Evolutionary conservation across 2,329 filamentous ascomycete species (phyloP), one percentile per base, ranked within the genome.

Genomic region (Fusarium haematococcum): DNA sequence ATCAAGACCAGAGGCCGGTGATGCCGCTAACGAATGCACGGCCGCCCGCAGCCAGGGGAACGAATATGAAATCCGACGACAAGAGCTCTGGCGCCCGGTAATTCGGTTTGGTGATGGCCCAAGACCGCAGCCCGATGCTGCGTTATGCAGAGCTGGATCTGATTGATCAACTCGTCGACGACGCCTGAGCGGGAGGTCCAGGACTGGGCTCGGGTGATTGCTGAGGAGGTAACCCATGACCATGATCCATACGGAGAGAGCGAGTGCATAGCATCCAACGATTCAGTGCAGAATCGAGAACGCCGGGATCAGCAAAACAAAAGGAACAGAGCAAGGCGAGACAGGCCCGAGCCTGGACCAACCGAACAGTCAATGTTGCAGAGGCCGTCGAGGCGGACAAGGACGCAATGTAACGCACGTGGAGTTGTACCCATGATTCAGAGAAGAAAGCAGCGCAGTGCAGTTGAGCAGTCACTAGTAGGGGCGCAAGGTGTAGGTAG

Each of bases 21-120:
- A 69, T 58, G 50, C 59, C 73, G 65, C 75, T 77, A 77, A 67
- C 27, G 48, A 33, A 76, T 78, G 76, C 76, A 77, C 71, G 69
- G 72, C 58, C 52, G 39, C 50, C 48, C 62, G 43, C 37, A 63
- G 45, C 48, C 60, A 65, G 68, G 63, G 58, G 69, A 63, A 68
- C 56, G 52, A 64, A 67, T 59, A 54, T 71, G 63, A 77, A 50
- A 67, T 61, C 72, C 54, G 54, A 68, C 65, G 43, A 50, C 64
- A 58, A 50, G 61, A 57, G 33, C 18, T 45, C 27, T 30, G 35
- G 32, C 43, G 32, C 33, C 39, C 35, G 57, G 62, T 48, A 64
- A 52, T 71, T 54, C 50, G 50, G 50, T 54, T 54, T 54, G 18
- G 50, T 32, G 50, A 54, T 54, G 50, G 27, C 11, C 50, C 50